These are phyloP conservation scores for Sporisorium reilianum DNA, from an alignment of 1,284 basidiomycete genomes.

Conservation along the genomic window DNA sequence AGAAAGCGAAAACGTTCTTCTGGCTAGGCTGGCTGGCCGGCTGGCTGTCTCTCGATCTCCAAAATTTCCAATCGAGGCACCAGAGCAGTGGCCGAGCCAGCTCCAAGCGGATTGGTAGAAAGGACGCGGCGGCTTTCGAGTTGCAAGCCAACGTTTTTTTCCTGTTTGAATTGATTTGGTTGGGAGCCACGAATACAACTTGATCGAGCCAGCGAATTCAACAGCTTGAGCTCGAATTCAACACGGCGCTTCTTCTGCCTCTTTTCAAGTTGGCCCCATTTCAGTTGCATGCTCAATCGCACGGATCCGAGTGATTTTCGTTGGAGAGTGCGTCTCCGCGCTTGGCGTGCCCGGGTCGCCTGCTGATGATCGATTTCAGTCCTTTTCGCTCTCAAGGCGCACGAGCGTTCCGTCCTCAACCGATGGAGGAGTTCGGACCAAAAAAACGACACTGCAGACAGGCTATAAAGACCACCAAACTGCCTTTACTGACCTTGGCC, in stretches of 20 bases:
- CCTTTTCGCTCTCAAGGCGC: neutral
- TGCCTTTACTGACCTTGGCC: no score
- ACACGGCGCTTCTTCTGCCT: neutral
- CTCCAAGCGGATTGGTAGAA: constrained; percentile 33
- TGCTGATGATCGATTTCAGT: constrained; percentile 8
- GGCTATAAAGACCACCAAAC: neutral
- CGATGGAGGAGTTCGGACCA: constrained; percentile 3
- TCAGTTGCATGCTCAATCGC: neutral
- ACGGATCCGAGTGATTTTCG: constrained; percentile 14
- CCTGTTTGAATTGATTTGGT: constrained; percentile 7
- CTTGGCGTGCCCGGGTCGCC: constrained; percentile 22
- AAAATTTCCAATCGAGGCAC: constrained; percentile 19
- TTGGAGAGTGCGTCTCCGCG: neutral
- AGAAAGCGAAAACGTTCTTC: constrained; percentile 6
- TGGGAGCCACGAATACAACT: neutral
- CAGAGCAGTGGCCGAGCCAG: constrained; percentile 8
- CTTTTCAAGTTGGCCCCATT: neutral
- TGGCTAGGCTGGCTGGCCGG: no score
- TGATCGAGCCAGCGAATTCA: neutral
- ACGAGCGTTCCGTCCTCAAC: constrained; percentile 31
- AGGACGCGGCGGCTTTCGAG: constrained; percentile 18
- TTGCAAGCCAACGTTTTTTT: constrained; percentile 1
- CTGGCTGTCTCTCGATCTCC: neutral
- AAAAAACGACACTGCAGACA: neutral
- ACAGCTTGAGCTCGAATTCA: neutral